Evolutionary conservation across 257 asterid genomes (phyloP), one percentile per base, ranked within the genome.

Genomic region (Coffea eugenioides): DNA sequence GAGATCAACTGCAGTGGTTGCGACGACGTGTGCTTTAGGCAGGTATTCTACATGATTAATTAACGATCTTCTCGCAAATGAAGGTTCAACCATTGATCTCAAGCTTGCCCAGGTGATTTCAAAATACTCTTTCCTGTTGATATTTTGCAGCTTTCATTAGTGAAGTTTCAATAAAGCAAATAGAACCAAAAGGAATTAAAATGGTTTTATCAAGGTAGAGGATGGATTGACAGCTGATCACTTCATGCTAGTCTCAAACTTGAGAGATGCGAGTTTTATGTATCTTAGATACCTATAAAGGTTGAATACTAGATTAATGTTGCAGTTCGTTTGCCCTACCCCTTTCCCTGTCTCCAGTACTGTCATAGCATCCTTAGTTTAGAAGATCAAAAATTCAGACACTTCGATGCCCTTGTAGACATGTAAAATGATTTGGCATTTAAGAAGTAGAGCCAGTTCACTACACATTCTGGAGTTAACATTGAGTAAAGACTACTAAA

Each of bases 41-140:
- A 92, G 90, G 86, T 93, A 95, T 7, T 95, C 98, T 23, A 77
- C 34, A 80, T 95, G 98, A 79, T 83, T 89, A 72, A 95, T 88
- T 81, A 95, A 66, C 6, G 94, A 65, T 89, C 94, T 87, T 69
- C 89, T 82, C 8, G 97, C 97, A 80, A 93, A 93, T 10, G 96
- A 80, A 9, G 99, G 97, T 73, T 95, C 99, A 72, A 95, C 97
- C 88, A 79, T 85, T 27, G 96, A 83, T 83, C 98, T 89, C 91
- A 95, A 87, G 74, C 84, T 83, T 84, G 98, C 89, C 99, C 99
- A 95, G 9, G 95, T 73, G 68, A 95, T 87, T 81, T 95, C 99
- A 81, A 74, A 89, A 73, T 85, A 95, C 48, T 93, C 99, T 82
- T 95, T 93, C 90, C 99, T 95, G 90, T 74, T 69, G 65, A 23